Conservation (phyloP, 495 filamentous ascomycete genomes). For the Neurospora hispaniola region DNA sequence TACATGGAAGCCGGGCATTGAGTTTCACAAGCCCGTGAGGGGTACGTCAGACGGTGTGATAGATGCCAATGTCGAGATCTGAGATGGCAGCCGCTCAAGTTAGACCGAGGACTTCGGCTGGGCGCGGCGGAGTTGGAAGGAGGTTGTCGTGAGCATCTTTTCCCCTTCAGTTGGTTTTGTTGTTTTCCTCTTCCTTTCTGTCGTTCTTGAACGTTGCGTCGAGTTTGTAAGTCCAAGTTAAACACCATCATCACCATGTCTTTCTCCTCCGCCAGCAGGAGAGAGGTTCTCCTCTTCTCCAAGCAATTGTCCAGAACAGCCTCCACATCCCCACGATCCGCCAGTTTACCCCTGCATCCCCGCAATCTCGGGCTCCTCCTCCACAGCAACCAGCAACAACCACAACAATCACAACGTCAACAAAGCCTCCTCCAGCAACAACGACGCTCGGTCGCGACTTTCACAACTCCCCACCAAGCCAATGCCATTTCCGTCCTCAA, state of each 20-base stretch:
- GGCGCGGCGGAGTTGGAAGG: background rate
- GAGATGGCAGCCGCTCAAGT: background rate
- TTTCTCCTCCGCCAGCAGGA: constrained; percentile 20
- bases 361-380: constrained; percentile 3
- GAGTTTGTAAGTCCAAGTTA: background rate
- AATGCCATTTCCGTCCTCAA: constrained; percentile 67
- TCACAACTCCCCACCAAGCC: constrained; percentile 58
- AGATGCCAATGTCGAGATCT: background rate
- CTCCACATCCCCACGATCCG: background rate
- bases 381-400: constrained; percentile 11
- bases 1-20: background rate
- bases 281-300: constrained; percentile 26
- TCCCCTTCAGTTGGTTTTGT: background rate
- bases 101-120: background rate
- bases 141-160: background rate
- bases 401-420: constrained; percentile 11
- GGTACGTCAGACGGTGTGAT: background rate
- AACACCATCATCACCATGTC: constrained; percentile 15
- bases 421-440: constrained; percentile 16
- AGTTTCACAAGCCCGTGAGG: background rate
- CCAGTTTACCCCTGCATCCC: constrained; percentile 1
- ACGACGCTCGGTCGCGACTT: constrained; percentile 42
- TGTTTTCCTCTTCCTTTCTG: background rate
- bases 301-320: constrained; percentile 25
- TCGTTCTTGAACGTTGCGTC: background rate